Evolutionary conservation across 1,284 basidiomycete species (phyloP).

Genomic region (Flammula alnicola): DNA sequence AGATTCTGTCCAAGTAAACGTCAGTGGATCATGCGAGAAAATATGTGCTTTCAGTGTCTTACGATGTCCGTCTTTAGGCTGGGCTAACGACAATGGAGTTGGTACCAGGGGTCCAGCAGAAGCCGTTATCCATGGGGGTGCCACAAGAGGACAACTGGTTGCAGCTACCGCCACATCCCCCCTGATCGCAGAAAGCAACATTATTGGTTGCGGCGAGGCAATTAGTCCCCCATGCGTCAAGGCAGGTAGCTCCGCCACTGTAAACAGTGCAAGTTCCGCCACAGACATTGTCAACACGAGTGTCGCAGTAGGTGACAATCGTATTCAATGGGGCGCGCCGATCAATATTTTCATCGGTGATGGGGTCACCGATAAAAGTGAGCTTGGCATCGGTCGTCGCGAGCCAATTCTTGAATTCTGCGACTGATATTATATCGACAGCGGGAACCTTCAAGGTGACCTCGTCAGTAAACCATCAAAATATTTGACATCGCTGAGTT

Average conservation of each 20-base stretch:
- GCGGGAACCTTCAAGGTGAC: no score
- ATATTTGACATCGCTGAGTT: no score
- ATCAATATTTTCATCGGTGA: not conserved
- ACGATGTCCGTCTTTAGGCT: no score
- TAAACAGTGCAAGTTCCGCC: conserved; percentile 30
- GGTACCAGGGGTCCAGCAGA: conserved; percentile 33
- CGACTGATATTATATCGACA: conserved; percentile 3
- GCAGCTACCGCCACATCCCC: conserved; percentile 28
- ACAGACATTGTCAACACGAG: conserved; percentile 22
- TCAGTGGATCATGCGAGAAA: no score
- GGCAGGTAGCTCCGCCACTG: conserved; percentile 27
- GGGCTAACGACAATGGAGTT: no score
- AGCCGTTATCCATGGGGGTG: conserved; percentile 21
- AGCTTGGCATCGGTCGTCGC: conserved; percentile 28
- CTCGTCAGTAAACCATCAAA: no score
- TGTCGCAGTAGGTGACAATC: conserved; percentile 29
- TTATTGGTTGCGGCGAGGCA: conserved; percentile 32
- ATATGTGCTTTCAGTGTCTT: no score
- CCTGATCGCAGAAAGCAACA: conserved; percentile 30
- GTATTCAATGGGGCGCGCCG: conserved; percentile 17
- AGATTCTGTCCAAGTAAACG: no score
- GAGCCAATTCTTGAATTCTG: conserved; percentile 26
- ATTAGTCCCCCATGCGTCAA: conserved; percentile 27
- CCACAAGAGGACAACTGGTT: conserved; percentile 26
- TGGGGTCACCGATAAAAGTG: conserved; percentile 20